Evolutionary conservation across 2,329 filamentous ascomycete species (phyloP), one percentile per base, ranked within the genome.

Genomic region (Pestalotiopsis fici): DNA sequence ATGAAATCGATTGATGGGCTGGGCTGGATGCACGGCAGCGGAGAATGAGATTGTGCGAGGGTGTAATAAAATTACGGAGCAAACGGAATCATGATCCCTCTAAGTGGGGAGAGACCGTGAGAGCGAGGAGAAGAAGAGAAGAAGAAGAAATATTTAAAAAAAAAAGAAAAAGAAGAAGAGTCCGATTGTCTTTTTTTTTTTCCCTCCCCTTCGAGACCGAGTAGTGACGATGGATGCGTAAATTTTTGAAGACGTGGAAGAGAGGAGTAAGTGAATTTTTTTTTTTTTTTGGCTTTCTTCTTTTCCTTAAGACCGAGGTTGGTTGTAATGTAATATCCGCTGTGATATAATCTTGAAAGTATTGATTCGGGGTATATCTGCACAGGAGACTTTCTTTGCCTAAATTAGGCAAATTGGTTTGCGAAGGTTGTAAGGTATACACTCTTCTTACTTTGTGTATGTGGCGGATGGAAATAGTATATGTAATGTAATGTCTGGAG

Each of bases 1-100:
- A 50, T 50, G 43, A 6, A 21, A n/a, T 6, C 6, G 31, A 35
- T 35, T 35, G 31, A 35, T 27, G 55, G 55, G 55, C 15, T 59
- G n/a, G 55, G 55, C 11, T 59, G 55, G 55, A 59, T 59, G 55
- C 43, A 50, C 43, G 43, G 43, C 43, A 50, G 43, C 43, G 43
- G 43, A 50, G 43, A 50, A 50, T 50, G 43, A 50, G 43, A 21
- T 50, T 50, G 43, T 50, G 43, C 43, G 43, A 59, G 55, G 55
- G 23, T 27, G 28, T 27, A 31, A n/a, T 50, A 28, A 63, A 63
- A 63, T 63, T 47, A 63, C 60, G 37, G 60, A 63, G 57, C 57
- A 60, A 12, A 31, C 28, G n/a, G 57, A 21, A 31, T 18, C 28
- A 37, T 15, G 57, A 21, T 31, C 28, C 55, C 23, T 27, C 18